Base-by-base conservation (phyloP, 768 basidiomycete species). In the Cubamyces sp. region DNA sequence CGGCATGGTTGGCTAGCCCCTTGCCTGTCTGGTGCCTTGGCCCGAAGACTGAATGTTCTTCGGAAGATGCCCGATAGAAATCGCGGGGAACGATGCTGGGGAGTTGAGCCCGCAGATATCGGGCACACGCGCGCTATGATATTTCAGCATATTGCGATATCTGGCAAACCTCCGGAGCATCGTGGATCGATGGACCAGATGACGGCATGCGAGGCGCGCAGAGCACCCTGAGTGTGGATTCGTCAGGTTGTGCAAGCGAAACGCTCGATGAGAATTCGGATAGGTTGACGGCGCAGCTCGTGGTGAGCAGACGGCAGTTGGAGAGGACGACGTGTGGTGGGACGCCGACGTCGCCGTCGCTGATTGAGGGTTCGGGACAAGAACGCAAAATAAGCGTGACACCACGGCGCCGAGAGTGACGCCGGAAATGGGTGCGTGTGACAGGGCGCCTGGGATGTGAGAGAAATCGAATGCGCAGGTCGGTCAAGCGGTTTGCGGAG, bases 171-270 rank as follows among this genome's bases (percentile, higher is more conserved):
- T 25, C 40, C 40, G 49, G 34, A 18, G 16, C 40, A 37, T 39
- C 39, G 40, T 51, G 49, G 28, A 59, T 59, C 57, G 57, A 59
- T 59, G 48, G 49, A 18, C 48, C 39, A 21, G 25, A 39, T 51
- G 57, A 43, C 49, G 16, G 28, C 42, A 26, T 26, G 57, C 49
- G 41, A 51, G 41, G 25, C 49, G 49, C 57, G 50, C 48, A 42
- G 16, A 18, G 14, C 15, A 43, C 12, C 53, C 48, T 11, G 52
- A 42, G 11, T 6, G 12, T 11, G 51, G 39, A 53, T 42, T 30
- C 19, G 23, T 30, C 47, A n/a, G 56, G 14, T 11, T 3, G 7
- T 42, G 39, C 26, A 50, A 16, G 48, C 49, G 57, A 43, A 16
- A 19, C 26, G 42, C 49, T 14, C 41, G 28, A 40, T 16, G 25